Evolutionary conservation across 257 asterid genomes (phyloP).

Genomic region (Ligustrum vulgare): DNA sequence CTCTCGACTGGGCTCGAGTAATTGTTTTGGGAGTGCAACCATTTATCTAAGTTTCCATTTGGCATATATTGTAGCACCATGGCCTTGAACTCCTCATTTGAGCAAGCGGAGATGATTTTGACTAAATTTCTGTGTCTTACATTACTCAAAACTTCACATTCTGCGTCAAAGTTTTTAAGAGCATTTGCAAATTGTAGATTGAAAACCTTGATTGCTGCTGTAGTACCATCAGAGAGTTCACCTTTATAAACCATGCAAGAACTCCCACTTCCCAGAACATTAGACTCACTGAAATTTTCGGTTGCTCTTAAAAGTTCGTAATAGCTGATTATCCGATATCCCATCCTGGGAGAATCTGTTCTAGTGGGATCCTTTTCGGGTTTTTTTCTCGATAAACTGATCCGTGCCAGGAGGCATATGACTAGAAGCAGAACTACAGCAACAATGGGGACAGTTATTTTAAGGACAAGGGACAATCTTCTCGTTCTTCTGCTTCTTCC

Average conservation of each 20-base stretch:
- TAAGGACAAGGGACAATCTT: slow-evolving; percentile 23
- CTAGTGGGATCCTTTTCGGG: background rate
- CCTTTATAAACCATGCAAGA: slow-evolving; percentile 33
- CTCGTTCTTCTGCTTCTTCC: background rate
- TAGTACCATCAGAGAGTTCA: slow-evolving; percentile 21
- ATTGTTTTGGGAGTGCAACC: slow-evolving; percentile 27
- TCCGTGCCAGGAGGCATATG: slow-evolving; percentile 21
- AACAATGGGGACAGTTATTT: slow-evolving; percentile 27
- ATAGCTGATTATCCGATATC: slow-evolving; percentile 25
- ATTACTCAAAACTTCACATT: slow-evolving; percentile 39
- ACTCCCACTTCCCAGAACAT: slow-evolving; percentile 37
- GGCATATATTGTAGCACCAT: slow-evolving; percentile 48
- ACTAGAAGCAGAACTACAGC: slow-evolving; percentile 14
- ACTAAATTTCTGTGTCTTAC: slow-evolving; percentile 46
- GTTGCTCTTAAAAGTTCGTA: slow-evolving; percentile 35
- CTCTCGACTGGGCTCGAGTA: slow-evolving; percentile 33
- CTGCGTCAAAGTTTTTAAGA: slow-evolving; percentile 33
- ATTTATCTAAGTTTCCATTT: slow-evolving; percentile 39
- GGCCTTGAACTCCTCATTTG: slow-evolving; percentile 45
- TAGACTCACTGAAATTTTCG: slow-evolving; percentile 24
- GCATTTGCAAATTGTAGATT: slow-evolving; percentile 24
- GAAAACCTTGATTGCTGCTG: slow-evolving; percentile 42
- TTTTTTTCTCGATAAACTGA: slow-evolving; percentile 19
- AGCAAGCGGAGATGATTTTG: slow-evolving; percentile 42
- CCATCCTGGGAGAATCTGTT: slow-evolving; percentile 2